A percentile compares a stretch with the other conserved stretches of the same genome.
phyloP scores from a whole-genome alignment of 2,329 filamentous ascomycete species.

The Ophiostoma perfectum region DNA sequence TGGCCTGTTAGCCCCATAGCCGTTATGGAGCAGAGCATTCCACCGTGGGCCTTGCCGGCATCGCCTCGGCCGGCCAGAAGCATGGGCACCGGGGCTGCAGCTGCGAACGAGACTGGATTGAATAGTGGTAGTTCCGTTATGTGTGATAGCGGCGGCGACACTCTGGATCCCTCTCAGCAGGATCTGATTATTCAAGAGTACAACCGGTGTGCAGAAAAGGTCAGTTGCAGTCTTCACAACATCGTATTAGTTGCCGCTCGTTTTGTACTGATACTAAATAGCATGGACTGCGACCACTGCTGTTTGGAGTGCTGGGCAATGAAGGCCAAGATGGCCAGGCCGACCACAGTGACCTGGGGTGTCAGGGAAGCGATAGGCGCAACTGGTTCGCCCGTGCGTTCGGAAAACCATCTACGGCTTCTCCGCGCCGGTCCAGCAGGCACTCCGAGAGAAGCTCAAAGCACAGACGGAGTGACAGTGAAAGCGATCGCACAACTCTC shows the following conservation, averaged over 20 bases:
- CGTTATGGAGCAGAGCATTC: slow-evolving; percentile 17
- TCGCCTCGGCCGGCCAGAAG: slow-evolving; percentile 3
- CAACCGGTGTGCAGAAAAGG: slow-evolving; percentile 56
- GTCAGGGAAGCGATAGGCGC: slow-evolving; percentile 24
- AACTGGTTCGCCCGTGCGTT: slow-evolving; percentile 35
- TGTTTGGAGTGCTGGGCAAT: not conserved
- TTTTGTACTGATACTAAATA: slow-evolving; percentile 30
- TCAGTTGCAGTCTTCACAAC: slow-evolving; percentile 29
- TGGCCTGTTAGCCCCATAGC: slow-evolving; percentile 12
- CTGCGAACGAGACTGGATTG: not conserved
- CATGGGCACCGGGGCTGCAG: not conserved
- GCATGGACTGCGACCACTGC: slow-evolving; percentile 48
- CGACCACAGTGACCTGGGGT: slow-evolving; percentile 8
- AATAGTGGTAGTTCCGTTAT: not conserved
- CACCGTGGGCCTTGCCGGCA: not conserved
- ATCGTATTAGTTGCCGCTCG: not conserved
- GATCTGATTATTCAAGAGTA: slow-evolving; percentile 51
- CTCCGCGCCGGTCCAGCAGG: slow-evolving; percentile 21
- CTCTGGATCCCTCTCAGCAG: slow-evolving; percentile 36
- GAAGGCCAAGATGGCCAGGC: slow-evolving; percentile 13
- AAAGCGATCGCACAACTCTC: slow-evolving; percentile 39
- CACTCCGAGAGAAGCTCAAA: slow-evolving; percentile 33
- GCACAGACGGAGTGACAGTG: slow-evolving; percentile 50
- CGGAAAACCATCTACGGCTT: slow-evolving; percentile 30
- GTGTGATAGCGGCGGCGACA: not conserved